Evolutionary conservation across 805 yeast genomes (phyloP).

Genomic region (Ogataea henricii): DNA sequence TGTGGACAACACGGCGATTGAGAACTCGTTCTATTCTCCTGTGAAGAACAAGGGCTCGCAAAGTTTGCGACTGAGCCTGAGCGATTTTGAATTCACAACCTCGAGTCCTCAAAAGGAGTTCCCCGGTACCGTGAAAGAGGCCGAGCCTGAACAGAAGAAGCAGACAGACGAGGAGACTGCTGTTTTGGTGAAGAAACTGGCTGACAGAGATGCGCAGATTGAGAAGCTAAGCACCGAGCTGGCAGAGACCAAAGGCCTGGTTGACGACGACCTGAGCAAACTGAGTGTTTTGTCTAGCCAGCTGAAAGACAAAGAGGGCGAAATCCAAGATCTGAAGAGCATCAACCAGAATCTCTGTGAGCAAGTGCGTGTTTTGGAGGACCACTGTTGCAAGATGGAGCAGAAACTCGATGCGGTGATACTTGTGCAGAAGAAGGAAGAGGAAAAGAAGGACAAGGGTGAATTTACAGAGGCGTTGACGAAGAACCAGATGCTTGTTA

Average conservation of each 20-base stretch:
- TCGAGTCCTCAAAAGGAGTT: not conserved
- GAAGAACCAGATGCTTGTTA: not conserved
- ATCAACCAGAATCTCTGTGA: not conserved
- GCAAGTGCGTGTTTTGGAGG: not conserved
- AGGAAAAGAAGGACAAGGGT: not conserved
- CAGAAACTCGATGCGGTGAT: not conserved
- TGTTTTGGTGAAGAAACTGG: no score
- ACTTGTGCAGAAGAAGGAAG: no score
- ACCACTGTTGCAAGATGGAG: not conserved
- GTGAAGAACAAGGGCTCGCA: not conserved
- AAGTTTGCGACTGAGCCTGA: not conserved
- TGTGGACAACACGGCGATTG: slow-evolving; percentile 5
- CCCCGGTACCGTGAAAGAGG: not conserved
- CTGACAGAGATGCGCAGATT: no score
- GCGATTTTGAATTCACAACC: not conserved
- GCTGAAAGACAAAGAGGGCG: no score
- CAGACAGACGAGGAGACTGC: not conserved
- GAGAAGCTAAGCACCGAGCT: not conserved
- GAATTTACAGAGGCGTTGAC: not conserved
- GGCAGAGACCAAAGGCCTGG: not conserved
- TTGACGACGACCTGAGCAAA: no score
- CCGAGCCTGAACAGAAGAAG: not conserved
- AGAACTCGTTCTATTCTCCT: slow-evolving; percentile 7
- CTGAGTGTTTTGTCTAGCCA: no score
- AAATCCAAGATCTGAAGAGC: not conserved